Percentiles rank a stretch among this genome's conserved stretches.
These are phyloP conservation scores for Cucumis sativus DNA, from an alignment of 306 rosid species.

Conservation along the genomic window Cucumber_9930_V3 NC_026655.2:2771501-2772000, in stretches of 20 bases:
- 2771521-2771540: neutral
- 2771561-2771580: neutral
- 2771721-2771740: slow-evolving; percentile 52
- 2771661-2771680: slow-evolving; percentile 9
- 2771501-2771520: neutral
- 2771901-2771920: slow-evolving; percentile 3
- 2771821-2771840: neutral
- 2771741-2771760: slow-evolving; percentile 86
- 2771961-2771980: neutral
- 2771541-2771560: neutral
- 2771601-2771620: neutral
- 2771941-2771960: neutral
- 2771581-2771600: neutral
- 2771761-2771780: slow-evolving; percentile 90
- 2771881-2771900: neutral
- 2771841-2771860: neutral
- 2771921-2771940: neutral
- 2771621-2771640: neutral
- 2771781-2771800: slow-evolving; percentile 87
- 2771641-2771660: neutral
- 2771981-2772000: slow-evolving; percentile 55
- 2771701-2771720: slow-evolving; percentile 64
- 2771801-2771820: slow-evolving; percentile 48
- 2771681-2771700: slow-evolving; percentile 98
- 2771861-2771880: neutral